phyloP scores from a whole-genome alignment of 1,139 yeast species.

The Blastobotrys indianensis region DNA sequence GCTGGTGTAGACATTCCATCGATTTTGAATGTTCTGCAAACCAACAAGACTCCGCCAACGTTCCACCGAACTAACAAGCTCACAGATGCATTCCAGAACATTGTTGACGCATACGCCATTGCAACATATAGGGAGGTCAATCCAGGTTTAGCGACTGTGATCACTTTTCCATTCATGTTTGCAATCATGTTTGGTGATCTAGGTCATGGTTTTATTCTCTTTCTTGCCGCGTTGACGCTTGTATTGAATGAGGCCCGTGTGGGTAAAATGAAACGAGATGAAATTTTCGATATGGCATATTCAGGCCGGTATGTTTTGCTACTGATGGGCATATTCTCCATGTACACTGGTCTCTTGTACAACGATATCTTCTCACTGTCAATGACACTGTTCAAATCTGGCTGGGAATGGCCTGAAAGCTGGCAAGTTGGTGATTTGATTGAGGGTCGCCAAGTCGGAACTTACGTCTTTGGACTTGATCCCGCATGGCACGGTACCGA shows the following conservation, averaged over 20 bases:
- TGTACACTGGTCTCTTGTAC: constrained; percentile 89
- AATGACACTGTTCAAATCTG: constrained; percentile 76
- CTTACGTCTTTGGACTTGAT: constrained; percentile 82
- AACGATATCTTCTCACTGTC: constrained; percentile 90
- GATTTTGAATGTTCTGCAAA: constrained; percentile 71
- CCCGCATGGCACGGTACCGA: constrained; percentile 98
- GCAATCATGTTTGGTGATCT: constrained; percentile 99
- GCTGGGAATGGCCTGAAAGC: constrained; percentile 86
- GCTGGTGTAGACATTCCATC: constrained; percentile 60
- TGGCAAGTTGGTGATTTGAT: constrained; percentile 60
- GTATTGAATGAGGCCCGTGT: constrained; percentile 65
- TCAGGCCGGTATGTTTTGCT: constrained; percentile 84
- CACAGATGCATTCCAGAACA: constrained; percentile 84
- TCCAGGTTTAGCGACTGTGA: constrained; percentile 90
- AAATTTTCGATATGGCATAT: constrained; percentile 94
- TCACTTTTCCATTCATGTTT: constrained; percentile 97
- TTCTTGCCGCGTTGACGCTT: constrained; percentile 63
- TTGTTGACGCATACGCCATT: constrained; percentile 92
- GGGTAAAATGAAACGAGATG: constrained; percentile 71
- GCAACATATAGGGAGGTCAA: constrained; percentile 93
- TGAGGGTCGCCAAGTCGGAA: constrained; percentile 57
- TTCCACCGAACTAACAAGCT: constrained; percentile 87
- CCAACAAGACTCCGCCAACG: constrained; percentile 89
- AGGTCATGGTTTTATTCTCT: constrained; percentile 86
- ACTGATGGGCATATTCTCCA: constrained; percentile 88